A percentile compares a stretch with the other conserved stretches of the same genome.
Evolutionary conservation across 1,284 basidiomycete species (phyloP).

Genomic region (Pseudozyma tsukubaensis): DNA sequence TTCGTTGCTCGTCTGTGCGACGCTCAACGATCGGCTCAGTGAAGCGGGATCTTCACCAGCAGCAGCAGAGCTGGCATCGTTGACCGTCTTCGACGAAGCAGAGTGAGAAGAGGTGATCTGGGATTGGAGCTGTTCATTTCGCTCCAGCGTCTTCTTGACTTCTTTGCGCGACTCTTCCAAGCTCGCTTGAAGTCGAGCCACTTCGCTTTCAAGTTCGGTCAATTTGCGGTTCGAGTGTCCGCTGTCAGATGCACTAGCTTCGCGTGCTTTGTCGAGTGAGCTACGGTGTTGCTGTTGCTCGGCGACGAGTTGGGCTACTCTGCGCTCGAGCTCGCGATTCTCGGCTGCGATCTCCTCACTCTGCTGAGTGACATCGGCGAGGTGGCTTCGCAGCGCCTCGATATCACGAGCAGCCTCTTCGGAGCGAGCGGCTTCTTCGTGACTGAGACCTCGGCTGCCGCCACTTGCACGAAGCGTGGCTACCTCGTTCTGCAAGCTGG

Average conservation of each 20-base stretch:
- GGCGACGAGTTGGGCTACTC: constrained; percentile 44
- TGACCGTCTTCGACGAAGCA: constrained; percentile 1
- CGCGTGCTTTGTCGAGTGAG: constrained; percentile 39
- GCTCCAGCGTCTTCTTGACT: constrained; percentile 51
- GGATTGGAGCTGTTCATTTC: constrained; percentile 50
- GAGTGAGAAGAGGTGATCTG: constrained; percentile 27
- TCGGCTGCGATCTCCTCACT: constrained; percentile 59
- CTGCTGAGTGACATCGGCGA: constrained; percentile 57
- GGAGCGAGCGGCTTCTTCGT: constrained; percentile 44
- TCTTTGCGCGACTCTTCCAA: constrained; percentile 46
- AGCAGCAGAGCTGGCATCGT: constrained; percentile 5
- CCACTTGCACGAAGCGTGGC: constrained; percentile 23
- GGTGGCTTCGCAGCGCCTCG: constrained; percentile 57
- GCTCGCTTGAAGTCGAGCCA: constrained; percentile 42
- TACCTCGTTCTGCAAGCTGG: constrained; percentile 56
- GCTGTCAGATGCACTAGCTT: constrained; percentile 15
- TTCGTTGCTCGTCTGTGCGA: constrained; percentile 51
- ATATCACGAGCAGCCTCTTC: constrained; percentile 59
- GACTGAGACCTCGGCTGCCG: constrained; percentile 21
- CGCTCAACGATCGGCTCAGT: constrained; percentile 21
- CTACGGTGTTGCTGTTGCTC: constrained; percentile 58
- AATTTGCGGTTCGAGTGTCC: constrained; percentile 36
- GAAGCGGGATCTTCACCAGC: constrained; percentile 13
- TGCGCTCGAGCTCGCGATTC: constrained; percentile 62
- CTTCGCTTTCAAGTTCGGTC: constrained; percentile 53